phyloP scores from a whole-genome alignment of 768 basidiomycete genomes.

The Lactifluus piperatus region DNA sequence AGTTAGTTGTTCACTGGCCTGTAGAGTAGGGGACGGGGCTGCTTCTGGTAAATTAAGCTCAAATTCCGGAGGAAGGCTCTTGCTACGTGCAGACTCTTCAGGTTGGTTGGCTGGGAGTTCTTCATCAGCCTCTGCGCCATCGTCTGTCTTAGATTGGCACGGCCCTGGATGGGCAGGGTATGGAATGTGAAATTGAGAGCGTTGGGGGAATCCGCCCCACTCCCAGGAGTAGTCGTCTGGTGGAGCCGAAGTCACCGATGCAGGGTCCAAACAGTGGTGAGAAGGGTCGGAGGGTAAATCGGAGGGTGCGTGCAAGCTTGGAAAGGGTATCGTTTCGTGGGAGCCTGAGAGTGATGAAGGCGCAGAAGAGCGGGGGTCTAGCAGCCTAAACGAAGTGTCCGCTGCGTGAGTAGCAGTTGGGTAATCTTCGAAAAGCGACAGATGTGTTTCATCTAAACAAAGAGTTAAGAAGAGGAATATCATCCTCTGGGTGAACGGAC shows the following conservation, averaged over 20 bases:
- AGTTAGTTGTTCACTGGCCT: background rate
- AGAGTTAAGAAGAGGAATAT: conserved; percentile 12
- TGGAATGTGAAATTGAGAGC: conserved; percentile 51
- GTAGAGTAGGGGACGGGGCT: background rate
- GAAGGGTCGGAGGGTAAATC: conserved; percentile 47
- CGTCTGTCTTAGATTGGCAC: background rate
- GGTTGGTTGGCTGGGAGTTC: conserved; percentile 16
- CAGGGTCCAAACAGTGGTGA: background rate
- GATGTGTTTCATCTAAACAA: background rate
- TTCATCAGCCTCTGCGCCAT: conserved; percentile 7
- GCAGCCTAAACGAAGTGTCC: background rate
- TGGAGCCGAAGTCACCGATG: conserved; percentile 6
- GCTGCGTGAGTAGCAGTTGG: background rate
- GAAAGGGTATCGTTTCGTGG: conserved; percentile 30
- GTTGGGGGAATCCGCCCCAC: conserved; percentile 85
- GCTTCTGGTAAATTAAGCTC: conserved; percentile 4
- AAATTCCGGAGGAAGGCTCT: conserved; percentile 48
- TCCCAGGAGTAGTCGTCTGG: conserved; percentile 84
- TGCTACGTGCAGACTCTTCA: conserved; percentile 36
- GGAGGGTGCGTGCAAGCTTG: conserved; percentile 42
- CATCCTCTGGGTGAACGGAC: background rate
- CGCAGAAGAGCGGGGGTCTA: background rate
- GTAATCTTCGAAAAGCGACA: background rate
- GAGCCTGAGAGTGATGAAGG: conserved; percentile 9
- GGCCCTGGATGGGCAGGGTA: conserved; percentile 27